Evolutionary conservation across 768 basidiomycete species (phyloP).

Genomic region (Psilocybe cubensis): DNA sequence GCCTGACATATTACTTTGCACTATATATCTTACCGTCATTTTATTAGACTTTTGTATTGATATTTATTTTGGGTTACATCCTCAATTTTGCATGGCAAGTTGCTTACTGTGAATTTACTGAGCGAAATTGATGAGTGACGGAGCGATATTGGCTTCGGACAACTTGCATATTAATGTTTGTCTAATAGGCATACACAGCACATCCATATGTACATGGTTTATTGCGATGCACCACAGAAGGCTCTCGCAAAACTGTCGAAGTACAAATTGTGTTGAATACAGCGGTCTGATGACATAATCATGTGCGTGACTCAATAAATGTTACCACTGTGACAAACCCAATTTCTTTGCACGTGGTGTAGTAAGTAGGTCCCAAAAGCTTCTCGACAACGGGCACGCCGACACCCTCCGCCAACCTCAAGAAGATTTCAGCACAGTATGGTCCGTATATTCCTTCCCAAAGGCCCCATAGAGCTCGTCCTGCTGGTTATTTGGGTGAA

Average conservation of each 20-base stretch:
- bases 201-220: too few species aligned
- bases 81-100: not conserved
- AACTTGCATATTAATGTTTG: too few species aligned
- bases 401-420: constrained; percentile 49
- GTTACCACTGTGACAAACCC: constrained; percentile 17
- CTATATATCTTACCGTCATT: constrained; percentile 13
- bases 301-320: not conserved
- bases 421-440: constrained; percentile 46
- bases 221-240: too few species aligned
- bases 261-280: too few species aligned
- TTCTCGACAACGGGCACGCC: constrained; percentile 45
- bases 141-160: too few species aligned
- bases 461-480: constrained; percentile 24
- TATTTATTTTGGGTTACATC: constrained; percentile 11
- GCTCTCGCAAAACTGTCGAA: too few species aligned
- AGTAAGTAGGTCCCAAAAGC: constrained; percentile 31
- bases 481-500: constrained; percentile 18
- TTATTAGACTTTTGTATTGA: constrained; percentile 12
- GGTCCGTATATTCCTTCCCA: constrained; percentile 41
- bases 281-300: too few species aligned
- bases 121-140: too few species aligned
- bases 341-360: constrained; percentile 39
- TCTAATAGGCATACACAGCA: too few species aligned
- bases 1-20: not conserved
- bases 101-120: too few species aligned